Percentiles rank a stretch among this genome's conserved stretches.
Evolutionary conservation across 257 asterid species (phyloP).

Genomic region (Solanum chilense): DNA sequence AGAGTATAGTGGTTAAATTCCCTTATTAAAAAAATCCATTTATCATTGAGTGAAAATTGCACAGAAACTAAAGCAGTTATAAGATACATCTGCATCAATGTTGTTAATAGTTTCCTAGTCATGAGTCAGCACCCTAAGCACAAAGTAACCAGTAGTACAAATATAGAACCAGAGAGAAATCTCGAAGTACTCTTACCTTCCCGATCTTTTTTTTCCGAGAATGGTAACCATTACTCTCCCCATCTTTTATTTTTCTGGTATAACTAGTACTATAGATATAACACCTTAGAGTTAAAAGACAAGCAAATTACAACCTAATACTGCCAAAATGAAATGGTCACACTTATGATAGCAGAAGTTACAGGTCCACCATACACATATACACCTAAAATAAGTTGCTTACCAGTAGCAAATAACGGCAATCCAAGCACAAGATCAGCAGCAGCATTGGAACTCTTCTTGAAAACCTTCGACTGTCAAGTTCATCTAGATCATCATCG

Average conservation of each 20-base stretch:
- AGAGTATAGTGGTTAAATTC: background rate
- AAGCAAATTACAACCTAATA: background rate
- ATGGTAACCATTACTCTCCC: background rate
- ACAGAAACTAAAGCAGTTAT: background rate
- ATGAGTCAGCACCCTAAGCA: background rate
- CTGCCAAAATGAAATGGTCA: background rate
- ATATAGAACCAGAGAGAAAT: background rate
- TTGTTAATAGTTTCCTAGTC: background rate
- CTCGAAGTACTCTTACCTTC: background rate
- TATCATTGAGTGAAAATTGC: background rate
- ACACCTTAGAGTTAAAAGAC: background rate
- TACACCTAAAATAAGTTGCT: background rate
- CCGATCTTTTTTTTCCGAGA: background rate
- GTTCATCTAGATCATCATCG: conserved; percentile 53
- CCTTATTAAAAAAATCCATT: background rate
- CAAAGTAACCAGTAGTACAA: background rate
- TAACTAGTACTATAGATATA: background rate
- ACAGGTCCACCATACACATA: background rate
- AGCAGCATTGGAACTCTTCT: conserved; percentile 77
- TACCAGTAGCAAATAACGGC: conserved; percentile 85
- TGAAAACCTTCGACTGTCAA: conserved; percentile 59
- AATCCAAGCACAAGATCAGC: conserved; percentile 66
- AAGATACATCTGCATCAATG: background rate
- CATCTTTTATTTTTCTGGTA: background rate
- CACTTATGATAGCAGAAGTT: background rate